Evolutionary conservation across 176 grass and related monocot genomes (phyloP), one percentile per base, ranked within the genome.

Genomic region (Eragrostis curvula): DNA sequence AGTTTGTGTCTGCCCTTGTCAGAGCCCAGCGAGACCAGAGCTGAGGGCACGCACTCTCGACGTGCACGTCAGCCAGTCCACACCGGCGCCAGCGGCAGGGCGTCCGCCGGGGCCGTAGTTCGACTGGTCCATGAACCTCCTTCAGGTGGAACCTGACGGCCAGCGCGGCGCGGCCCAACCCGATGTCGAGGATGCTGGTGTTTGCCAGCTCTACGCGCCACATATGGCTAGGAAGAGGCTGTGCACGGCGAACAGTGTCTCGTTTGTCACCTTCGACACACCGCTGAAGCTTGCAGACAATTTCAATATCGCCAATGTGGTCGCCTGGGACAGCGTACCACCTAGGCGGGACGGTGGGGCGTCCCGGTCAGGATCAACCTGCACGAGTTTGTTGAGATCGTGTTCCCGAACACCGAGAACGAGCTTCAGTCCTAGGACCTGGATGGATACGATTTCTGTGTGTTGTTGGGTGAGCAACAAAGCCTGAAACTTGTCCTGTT

Each of bases 371-470:
- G 90, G 79, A 60, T 94, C 28, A 79, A 88, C 58, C 78, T 94
- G 74, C 92, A 94, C 25, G 96, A 92, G 36, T 98, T 98, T 68
- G 68, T 95, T 3, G 96, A 98, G 87, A 88, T 98, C 25, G 83
- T 98, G 62, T 98, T 98, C 86, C 90, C 93, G 84, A 95, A 95
- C 91, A 91, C 85, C 0, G 93, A 95, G 75, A 65, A 17, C 17
- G 85, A 73, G 69, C 17, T 95, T 30, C 90, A 95, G 61, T 87
- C 90, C 16, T 98, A 90, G 89, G 93, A 98, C 79, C 85, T 98
- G 2, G 96, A 98, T 48, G 96, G 96, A 87, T 98, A 98, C 5
- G 96, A 92, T 50, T 96, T 98, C 84, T n/a, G n/a, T 98, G 90
- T 83, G 86, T 86, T 53, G 93, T 96, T 16, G 96, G 96, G 96